Percentiles rank a stretch among this genome's conserved stretches.
phyloP scores from a whole-genome alignment of 768 basidiomycete genomes.

The Kwoniella europaea region DNA sequence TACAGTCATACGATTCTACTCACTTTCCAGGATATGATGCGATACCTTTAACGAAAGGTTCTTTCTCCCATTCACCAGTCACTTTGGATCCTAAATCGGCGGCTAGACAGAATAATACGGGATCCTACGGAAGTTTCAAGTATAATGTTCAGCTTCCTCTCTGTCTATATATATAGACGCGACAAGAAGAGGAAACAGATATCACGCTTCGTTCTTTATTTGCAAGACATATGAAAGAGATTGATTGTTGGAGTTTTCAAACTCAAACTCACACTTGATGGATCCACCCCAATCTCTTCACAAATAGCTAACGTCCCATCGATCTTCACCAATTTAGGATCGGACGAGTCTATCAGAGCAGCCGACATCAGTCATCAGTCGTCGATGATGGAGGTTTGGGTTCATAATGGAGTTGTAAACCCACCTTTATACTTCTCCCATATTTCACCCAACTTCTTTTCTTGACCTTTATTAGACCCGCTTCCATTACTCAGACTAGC shows the following conservation, averaged over 20 bases:
- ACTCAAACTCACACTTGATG: constrained; percentile 37
- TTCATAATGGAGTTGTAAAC: constrained; percentile 3
- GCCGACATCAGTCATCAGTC: not conserved
- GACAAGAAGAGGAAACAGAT: too few relatives aligned
- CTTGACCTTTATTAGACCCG: constrained; percentile 35
- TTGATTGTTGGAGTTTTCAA: not conserved
- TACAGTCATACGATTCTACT: not conserved
- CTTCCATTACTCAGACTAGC: constrained; percentile 24
- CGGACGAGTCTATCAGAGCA: constrained; percentile 34
- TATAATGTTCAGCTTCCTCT: constrained; percentile 5
- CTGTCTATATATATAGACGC: too few relatives aligned
- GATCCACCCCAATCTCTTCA: constrained; percentile 55
- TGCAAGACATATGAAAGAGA: not conserved
- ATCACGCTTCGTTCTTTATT: too few relatives aligned
- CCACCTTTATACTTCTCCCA: constrained; percentile 58
- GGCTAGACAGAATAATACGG: constrained; percentile 58
- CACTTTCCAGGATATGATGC: constrained; percentile 26
- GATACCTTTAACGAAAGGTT: constrained; percentile 46
- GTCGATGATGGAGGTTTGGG: too few relatives aligned
- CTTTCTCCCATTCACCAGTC: constrained; percentile 55
- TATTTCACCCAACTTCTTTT: constrained; percentile 56
- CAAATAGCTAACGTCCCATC: constrained; percentile 56
- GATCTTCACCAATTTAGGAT: constrained; percentile 54
- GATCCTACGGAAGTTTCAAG: constrained; percentile 44
- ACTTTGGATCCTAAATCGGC: constrained; percentile 56